Base-by-base conservation (phyloP, 441 rosid species). In the Biscutella laevigata region DNA sequence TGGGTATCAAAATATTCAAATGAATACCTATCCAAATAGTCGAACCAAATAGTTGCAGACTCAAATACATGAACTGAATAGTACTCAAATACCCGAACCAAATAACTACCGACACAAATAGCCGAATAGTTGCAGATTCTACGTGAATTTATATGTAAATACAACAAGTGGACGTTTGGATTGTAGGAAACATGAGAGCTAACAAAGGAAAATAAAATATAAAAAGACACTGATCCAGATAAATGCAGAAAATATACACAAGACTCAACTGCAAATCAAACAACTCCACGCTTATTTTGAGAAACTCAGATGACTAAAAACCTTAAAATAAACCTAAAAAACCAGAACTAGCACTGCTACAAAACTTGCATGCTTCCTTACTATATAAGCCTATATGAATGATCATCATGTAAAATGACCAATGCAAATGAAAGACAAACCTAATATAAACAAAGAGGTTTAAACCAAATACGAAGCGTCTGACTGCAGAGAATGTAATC, bases 351-450 rank as follows among this genome's bases (percentile, higher is more conserved):
- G 70, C 71, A 62, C 62, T 58, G 62, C 79, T 75, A 81, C 91
- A 82, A 82, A 85, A 88, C 70, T 48, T 73, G 80, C 87, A 72
- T 72, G 74, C 68, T 45, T n/a, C 59, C 66, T 66, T 63, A 53
- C 79, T 71, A 71, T 62, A 76, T 59, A 39, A 20, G 15, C n/a
- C n/a, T n/a, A n/a, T n/a, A 14, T n/a, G 16, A 21, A n/a, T 41
- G 61, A 16, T 44, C 22, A 62, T 62, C 68, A 36, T 11, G 49
- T 29, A 17, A 22, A 12, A 28, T 48, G 61, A 45, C 44, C 61
- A 15, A 44, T 7, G 62, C 35, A 12, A 51, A n/a, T 13, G 17
- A 53, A 51, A 9, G 13, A 49, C 44, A 37, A 33, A 34, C 43
- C n/a, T 58, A 59, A 45, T 59, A 66, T 66, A 14, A 24, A 66